phyloP scores from a whole-genome alignment of 169 alveolate genomes.

The Plasmodium fragile region DNA sequence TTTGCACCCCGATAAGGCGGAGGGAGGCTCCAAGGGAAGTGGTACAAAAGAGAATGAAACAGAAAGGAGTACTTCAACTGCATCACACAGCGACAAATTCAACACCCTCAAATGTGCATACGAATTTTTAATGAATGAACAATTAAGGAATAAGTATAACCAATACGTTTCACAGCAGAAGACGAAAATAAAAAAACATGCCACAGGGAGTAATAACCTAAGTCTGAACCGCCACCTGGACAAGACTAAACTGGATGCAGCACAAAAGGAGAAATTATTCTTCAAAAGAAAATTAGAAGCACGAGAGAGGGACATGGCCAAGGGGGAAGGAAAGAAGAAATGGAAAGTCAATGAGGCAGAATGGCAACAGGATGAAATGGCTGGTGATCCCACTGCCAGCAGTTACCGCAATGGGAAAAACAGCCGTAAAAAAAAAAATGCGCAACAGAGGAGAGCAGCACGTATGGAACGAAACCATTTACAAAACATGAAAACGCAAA shows the following conservation, averaged over 20 bases:
- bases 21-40: not conserved
- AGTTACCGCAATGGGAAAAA: not conserved
- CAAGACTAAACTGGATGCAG: slow-evolving; percentile 16
- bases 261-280: not conserved
- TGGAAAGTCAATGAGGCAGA: not conserved
- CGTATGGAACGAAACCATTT: not conserved
- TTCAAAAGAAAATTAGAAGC: slow-evolving; percentile 44
- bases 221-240: slow-evolving; percentile 40
- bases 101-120: slow-evolving; percentile 49
- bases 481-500: slow-evolving; percentile 27
- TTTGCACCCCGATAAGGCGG: slow-evolving; percentile 61
- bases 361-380: not conserved
- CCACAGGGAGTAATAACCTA: not conserved
- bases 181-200: slow-evolving; percentile 9
- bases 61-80: not conserved
- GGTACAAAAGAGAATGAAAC: not conserved
- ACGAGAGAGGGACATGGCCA: slow-evolving; percentile 3
- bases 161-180: slow-evolving; percentile 3
- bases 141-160: slow-evolving; percentile 43
- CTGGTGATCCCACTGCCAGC: not conserved
- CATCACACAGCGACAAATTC: slow-evolving; percentile 2
- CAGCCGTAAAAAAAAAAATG: slow-evolving; percentile 2
- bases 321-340: not conserved
- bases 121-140: slow-evolving; percentile 55
- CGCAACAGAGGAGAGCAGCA: not conserved